Evolutionary conservation across 768 basidiomycete genomes (phyloP), one percentile per base, ranked within the genome.

Genomic region (Amanita inopinata): DNA sequence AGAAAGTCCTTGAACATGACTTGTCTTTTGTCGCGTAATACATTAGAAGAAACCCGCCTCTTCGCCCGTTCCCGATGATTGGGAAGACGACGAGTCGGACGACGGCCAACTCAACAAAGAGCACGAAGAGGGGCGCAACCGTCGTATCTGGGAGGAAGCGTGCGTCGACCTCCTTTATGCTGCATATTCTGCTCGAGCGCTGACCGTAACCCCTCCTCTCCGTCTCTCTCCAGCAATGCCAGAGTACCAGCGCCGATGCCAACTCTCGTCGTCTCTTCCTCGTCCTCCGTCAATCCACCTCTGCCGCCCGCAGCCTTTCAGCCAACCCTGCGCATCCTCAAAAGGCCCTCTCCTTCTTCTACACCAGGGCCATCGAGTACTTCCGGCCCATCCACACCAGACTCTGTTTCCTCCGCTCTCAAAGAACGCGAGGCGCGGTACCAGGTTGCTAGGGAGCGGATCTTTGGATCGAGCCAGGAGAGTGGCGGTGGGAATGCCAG

Each of bases 341-440:
- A 85, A 57, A 79, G 84, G 4, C 79, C 80, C 1, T 62, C 74
- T 3, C 55, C 56, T 14, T 45, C 46, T 5, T 51, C 56, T n/a
- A 50, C 60, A 2, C 40, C 62, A 22, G 46, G 63, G 31, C 52
- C 56, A 8, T 47, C 64, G 6, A 53, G 61, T 6, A 49, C 54
- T 10, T 52, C 55, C 17, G 28, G 52, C 1, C 48, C 54, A 9
- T 48, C 58, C 8, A 33, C 54, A 2, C 50, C 49, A 9, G 41
- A 24, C 6, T 24, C 43, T 8, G 5, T 25, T 8, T 51, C 51
- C 5, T 65, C 66, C 33, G 60, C 72, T 3, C 61, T 83, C 2
- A 70, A 76, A 24, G 80, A 83, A 43, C 73, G 83, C 31, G 83
- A 85, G 55, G 79, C 74, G 12, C 71, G 77, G 41, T 88, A 88